These are phyloP conservation scores for Spathaspora sp. DNA, from an alignment of 1,139 yeast genomes.

Conservation along the genomic window DNA sequence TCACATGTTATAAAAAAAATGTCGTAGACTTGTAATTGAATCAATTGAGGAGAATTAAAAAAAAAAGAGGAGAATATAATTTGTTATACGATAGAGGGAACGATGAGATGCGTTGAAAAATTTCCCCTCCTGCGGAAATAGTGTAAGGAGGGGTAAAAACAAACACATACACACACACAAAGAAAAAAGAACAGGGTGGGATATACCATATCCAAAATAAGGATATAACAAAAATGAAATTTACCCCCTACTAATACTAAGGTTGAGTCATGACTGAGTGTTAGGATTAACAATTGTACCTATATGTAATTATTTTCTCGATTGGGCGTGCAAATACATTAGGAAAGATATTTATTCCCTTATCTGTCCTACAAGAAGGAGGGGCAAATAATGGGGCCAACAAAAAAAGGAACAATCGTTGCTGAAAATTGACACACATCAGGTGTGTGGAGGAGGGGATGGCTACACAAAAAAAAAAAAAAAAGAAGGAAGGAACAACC, in stretches of 20 bases:
- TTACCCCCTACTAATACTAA: too few species aligned
- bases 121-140: slow-evolving; percentile 3
- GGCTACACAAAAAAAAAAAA: not conserved
- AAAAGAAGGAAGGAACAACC: not conserved
- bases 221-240: too few species aligned
- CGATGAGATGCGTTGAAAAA: not conserved
- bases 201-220: too few species aligned
- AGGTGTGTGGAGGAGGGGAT: not conserved
- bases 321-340: not conserved
- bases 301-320: too few species aligned
- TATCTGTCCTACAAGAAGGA: not conserved
- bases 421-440: not conserved
- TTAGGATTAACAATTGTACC: too few species aligned
- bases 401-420: not conserved
- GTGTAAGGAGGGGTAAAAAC: not conserved
- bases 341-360: not conserved
- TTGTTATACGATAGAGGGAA: not conserved
- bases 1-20: not conserved
- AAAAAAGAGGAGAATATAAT: not conserved
- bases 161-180: not conserved
- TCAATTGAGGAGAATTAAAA: not conserved
- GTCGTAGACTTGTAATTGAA: not conserved
- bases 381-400: slow-evolving; percentile 3
- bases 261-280: too few species aligned
- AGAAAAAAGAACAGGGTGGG: not conserved